Percentiles rank a stretch among this genome's conserved stretches.
Evolutionary conservation across 352 stramenopile species (phyloP).

Genomic region (Elongisporangium prolatum): DNA sequence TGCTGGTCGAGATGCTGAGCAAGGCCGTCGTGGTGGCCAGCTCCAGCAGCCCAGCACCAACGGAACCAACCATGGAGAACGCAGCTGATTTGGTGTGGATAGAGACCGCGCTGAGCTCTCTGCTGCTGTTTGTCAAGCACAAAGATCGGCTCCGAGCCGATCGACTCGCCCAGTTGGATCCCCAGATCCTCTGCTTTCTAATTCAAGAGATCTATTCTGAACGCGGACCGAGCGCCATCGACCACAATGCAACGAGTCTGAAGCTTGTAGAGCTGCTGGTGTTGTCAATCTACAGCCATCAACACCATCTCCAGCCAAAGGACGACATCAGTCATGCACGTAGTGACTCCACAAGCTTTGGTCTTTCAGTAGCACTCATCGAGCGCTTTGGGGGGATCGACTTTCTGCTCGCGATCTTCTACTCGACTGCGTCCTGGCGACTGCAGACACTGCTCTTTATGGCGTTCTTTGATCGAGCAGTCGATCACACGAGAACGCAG

Average conservation of each 20-base stretch:
- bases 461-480: slow-evolving; percentile 16
- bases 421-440: background rate
- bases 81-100: slow-evolving; percentile 15
- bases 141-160: slow-evolving; percentile 20
- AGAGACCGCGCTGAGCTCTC: slow-evolving; percentile 19
- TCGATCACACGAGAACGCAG: slow-evolving; percentile 3
- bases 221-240: too few species aligned
- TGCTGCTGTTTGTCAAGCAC: slow-evolving; percentile 32
- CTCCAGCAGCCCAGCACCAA: slow-evolving; percentile 5
- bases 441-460: slow-evolving; percentile 10
- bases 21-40: slow-evolving; percentile 35
- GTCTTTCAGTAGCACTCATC: slow-evolving; percentile 1
- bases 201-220: slow-evolving; percentile 19
- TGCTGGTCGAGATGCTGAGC: slow-evolving; percentile 42
- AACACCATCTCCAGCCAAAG: slow-evolving; percentile 1
- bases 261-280: slow-evolving; percentile 12
- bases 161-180: slow-evolving; percentile 22
- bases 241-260: background rate
- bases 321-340: background rate
- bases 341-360: background rate
- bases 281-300: slow-evolving; percentile 6
- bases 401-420: slow-evolving; percentile 8
- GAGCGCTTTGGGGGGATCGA: slow-evolving; percentile 11
- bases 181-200: slow-evolving; percentile 25
- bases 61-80: background rate